Conservation (phyloP, 352 stramenopile species). For the Pythium periplocum region DNA sequence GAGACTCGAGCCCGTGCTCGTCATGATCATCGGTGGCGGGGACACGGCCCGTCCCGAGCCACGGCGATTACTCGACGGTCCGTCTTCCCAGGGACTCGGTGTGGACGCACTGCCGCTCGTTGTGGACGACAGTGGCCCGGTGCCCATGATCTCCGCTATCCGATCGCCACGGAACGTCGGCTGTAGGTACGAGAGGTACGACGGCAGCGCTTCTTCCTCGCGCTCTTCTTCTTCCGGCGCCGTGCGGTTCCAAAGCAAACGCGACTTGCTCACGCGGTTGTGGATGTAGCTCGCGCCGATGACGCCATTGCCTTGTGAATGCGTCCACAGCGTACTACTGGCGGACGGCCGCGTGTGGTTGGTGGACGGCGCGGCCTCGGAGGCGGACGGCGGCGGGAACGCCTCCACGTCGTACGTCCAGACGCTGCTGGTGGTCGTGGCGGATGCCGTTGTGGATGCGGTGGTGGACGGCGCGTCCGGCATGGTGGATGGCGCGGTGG, state of each 20-base stretch:
- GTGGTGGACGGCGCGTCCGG: neutral
- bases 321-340: neutral
- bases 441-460: neutral
- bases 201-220: slow-evolving; percentile 64
- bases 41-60: neutral
- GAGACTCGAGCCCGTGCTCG: neutral
- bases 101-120: neutral
- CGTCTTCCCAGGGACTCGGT: neutral
- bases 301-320: neutral
- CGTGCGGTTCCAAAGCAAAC: slow-evolving; percentile 57
- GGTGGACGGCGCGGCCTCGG: neutral
- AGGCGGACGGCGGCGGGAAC: neutral
- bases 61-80: neutral
- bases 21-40: neutral
- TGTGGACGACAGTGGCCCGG: slow-evolving; percentile 1
- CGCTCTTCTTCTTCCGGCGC: slow-evolving; percentile 61
- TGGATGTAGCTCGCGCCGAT: slow-evolving; percentile 9
- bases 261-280: slow-evolving; percentile 15
- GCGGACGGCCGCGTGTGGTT: neutral
- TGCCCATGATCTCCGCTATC: no score
- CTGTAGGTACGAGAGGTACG: slow-evolving; percentile 66
- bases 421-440: neutral
- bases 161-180: slow-evolving; percentile 25
- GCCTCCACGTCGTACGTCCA: slow-evolving; percentile 3
- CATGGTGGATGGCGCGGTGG: neutral